A percentile compares a stretch with the other conserved stretches of the same genome.
phyloP scores from a whole-genome alignment of 2,329 filamentous ascomycete species.

The Sporothrix inflata region DNA sequence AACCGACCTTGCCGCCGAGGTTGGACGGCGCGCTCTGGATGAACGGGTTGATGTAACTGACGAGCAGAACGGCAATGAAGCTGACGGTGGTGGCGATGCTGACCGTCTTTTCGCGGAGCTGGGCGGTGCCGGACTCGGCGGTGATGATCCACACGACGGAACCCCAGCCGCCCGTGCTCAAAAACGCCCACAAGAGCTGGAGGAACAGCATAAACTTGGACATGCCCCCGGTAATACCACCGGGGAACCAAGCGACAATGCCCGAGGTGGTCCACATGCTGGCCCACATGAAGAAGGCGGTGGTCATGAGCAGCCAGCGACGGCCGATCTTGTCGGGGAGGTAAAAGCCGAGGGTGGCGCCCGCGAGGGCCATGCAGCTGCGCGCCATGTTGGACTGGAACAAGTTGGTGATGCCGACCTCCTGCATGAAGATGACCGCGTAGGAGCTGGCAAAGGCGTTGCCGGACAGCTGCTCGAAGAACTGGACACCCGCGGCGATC shows the following conservation, averaged over 20 bases:
- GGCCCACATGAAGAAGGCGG: constrained; percentile 1
- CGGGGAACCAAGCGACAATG: not conserved
- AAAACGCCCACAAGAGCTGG: not conserved
- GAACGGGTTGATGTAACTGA: constrained; percentile 34
- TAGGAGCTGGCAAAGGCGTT: not conserved
- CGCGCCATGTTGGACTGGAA: not conserved
- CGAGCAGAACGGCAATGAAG: constrained; percentile 23
- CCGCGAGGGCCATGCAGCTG: not conserved
- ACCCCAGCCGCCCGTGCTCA: constrained; percentile 10
- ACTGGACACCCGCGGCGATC: constrained; percentile 1
- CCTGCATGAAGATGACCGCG: not conserved
- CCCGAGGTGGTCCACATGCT: not conserved
- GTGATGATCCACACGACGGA: constrained; percentile 8
- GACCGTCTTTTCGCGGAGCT: constrained; percentile 6
- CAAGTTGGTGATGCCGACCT: not conserved
- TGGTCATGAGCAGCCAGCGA: not conserved
- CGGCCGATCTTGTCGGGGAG: constrained; percentile 5
- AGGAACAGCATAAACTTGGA: constrained; percentile 4
- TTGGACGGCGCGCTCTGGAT: constrained; percentile 30
- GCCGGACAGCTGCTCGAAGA: not conserved
- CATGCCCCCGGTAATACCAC: not conserved
- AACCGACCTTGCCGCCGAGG: constrained; percentile 34
- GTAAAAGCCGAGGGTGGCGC: constrained; percentile 1
- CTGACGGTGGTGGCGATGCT: not conserved
- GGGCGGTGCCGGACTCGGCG: constrained; percentile 11